Base-by-base conservation (phyloP, 495 filamentous ascomycete species). In the Saxophila tyrrhenica region DNA sequence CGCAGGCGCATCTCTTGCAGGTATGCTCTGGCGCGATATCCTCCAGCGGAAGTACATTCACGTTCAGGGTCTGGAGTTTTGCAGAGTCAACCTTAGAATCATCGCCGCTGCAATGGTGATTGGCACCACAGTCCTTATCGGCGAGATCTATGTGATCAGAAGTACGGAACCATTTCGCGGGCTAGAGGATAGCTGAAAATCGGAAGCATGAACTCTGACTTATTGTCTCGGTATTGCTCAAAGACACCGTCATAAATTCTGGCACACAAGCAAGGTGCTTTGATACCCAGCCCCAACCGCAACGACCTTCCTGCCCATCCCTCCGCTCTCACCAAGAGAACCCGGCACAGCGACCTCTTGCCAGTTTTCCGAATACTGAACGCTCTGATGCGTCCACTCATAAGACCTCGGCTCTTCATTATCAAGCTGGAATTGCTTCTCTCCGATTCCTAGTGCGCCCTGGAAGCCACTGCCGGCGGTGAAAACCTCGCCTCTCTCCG, bases 1-100 rank as follows among this genome's bases (percentile, higher is more conserved):
- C 0, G 81, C 84, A 62, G 80, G 77, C 57, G 81, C 80, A 9
- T 82, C 80, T 8, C 68, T 85, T 16, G 81, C 82, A 42, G 82
- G 81, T 1, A 65, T 85, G 13, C 67, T 84, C 3, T 85, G 82
- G 81, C 71, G 80, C 1, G 78, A 83, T 59, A 85, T 85, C 39
- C 72, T 85, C 5, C 63, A 62, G 3, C 71, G 78, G 29, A 85
- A 85, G 59, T 74, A 80, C 51, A 84, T 85, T 47, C 72, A 65
- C 38, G 77, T 85, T 1, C 62, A 70, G 3, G 65, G 72, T 10
- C 65, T 76, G n/a, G 79, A 83, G 19, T 85, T 85, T 65, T 77
- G 77, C 21, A 68, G 74, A 5, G 77, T 80, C 41, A 85, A 85
- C 60, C 63, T 84, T 10, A 78, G 78, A 13, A 83, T 85, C 51